Base-by-base conservation (phyloP, 345 rosid species). In the Anacardium occidentale region DNA sequence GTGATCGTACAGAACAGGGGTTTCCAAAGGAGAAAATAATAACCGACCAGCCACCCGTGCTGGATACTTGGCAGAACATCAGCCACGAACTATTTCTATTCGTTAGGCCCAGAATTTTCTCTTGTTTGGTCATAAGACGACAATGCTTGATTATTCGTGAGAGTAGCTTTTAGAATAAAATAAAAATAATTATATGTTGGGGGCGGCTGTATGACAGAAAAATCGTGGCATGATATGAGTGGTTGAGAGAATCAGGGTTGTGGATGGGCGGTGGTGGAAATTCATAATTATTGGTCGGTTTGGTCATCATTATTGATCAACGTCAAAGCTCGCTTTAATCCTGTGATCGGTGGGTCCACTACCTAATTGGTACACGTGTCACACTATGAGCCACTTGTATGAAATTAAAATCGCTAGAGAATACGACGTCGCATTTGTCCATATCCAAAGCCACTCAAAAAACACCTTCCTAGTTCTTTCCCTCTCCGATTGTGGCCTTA, bases 201-300 rank as follows among this genome's bases (percentile, higher is more conserved):
- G 66, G 75, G 66, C 54, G 13, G 64, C 70, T 20, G 62, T 29
- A 14, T 72, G 42, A 40, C 5, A 44, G 8, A 21, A 3, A 0
- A 25, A 45, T 44, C 78, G 83, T 77, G 81, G 76, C 83, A 34
- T 52, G 54, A 68, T 0, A 2, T 40, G 70, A 77, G 74, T 77
- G 69, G 76, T 73, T 57, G 40, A 5, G 18, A 37, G 32, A 42
- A 65, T 60, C 69, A 76, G 54, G 68, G 76, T 10, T 71, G 61
- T 56, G 57, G 45, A 42, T 76, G 83, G 85, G n/a, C 83, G 85
- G 83, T 79, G 75, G 11, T 8, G 69, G 48, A 45, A 50, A 48
- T 29, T 48, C n/a, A 10, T 65, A 4, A 24, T 34, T n/a, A 55
- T 64, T 75, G 73, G 82, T 51, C 74, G 78, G 82, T n/a, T 64